phyloP scores from a whole-genome alignment of 192 early-diverging fungal species.

The Backusella circina region DNA sequence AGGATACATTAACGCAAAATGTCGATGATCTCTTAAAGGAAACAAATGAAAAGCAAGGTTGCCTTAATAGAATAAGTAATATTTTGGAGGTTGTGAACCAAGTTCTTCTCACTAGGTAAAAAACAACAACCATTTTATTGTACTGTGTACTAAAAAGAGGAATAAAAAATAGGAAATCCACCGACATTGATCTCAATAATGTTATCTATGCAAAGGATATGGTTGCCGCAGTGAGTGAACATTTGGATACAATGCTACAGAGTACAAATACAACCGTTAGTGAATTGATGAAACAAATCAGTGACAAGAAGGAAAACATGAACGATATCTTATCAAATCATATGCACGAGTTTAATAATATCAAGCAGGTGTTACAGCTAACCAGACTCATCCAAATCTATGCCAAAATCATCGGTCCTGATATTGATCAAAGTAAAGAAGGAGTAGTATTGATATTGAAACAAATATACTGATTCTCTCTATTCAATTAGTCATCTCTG shows the following conservation, averaged over 20 bases:
- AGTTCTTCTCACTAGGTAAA: not conserved
- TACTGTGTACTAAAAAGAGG: not conserved
- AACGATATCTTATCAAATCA: not conserved
- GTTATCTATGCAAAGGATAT: not conserved
- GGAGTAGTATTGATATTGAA: too few species aligned
- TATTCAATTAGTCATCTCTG: slow-evolving; percentile 8
- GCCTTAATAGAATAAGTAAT: not conserved
- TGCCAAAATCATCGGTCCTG: slow-evolving; percentile 1
- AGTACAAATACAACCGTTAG: not conserved
- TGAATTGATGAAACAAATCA: not conserved
- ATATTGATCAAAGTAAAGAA: not conserved
- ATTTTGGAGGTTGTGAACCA: not conserved
- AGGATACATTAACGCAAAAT: not conserved
- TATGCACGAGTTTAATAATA: not conserved
- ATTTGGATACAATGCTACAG: not conserved
- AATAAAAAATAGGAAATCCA: not conserved
- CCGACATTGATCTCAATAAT: not conserved
- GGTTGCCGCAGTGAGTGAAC: not conserved
- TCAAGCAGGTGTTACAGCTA: not conserved
- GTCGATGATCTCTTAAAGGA: not conserved
- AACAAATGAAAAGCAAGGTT: not conserved
- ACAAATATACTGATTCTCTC: too few species aligned
- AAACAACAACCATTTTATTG: not conserved
- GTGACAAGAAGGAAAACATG: not conserved
- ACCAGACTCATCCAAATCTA: slow-evolving; percentile 5